A percentile compares a stretch with the other conserved stretches of the same genome.
These are phyloP conservation scores for Crepidotus sp. DNA, from an alignment of 1,284 basidiomycete genomes.

Conservation along the genomic window DNA sequence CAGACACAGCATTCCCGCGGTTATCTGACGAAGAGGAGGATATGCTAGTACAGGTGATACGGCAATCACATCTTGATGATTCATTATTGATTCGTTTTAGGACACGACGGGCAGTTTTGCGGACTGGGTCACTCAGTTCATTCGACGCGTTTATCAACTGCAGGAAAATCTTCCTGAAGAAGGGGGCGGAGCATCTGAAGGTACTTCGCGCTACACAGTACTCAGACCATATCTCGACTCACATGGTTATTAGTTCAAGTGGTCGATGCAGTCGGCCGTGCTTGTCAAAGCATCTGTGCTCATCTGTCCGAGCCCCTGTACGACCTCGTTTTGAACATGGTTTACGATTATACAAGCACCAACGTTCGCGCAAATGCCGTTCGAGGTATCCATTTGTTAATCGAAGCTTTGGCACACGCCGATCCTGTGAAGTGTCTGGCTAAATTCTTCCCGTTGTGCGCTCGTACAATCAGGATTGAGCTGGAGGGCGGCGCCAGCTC, in stretches of 20 bases:
- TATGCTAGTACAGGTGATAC: conserved; percentile 37
- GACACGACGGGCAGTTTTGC: conserved; percentile 58
- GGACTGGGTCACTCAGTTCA: conserved; percentile 80
- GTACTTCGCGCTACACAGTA: conserved; percentile 26
- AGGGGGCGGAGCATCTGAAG: conserved; percentile 57
- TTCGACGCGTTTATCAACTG: conserved; percentile 73
- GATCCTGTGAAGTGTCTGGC: conserved; percentile 70
- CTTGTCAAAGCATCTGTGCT: conserved; percentile 58
- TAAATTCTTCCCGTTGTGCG: conserved; percentile 71
- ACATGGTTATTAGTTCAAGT: conserved; percentile 42
- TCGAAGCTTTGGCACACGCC: conserved; percentile 80
- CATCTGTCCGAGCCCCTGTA: conserved; percentile 79
- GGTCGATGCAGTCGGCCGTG: conserved; percentile 52
- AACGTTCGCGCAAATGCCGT: conserved; percentile 81
- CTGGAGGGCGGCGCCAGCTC: conserved; percentile 85
- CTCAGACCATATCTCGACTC: background rate
- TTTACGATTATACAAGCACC: conserved; percentile 69
- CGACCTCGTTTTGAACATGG: conserved; percentile 75
- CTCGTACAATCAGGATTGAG: conserved; percentile 65
- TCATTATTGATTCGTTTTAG: conserved; percentile 20
- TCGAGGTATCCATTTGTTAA: conserved; percentile 78
- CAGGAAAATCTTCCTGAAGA: conserved; percentile 88
- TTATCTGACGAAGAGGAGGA: conserved; percentile 53
- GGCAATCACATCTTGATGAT: background rate
- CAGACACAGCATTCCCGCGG: conserved; percentile 26